Conservation (phyloP, 1,284 basidiomycete species). For the Gastroboletus turbinatus region DNA sequence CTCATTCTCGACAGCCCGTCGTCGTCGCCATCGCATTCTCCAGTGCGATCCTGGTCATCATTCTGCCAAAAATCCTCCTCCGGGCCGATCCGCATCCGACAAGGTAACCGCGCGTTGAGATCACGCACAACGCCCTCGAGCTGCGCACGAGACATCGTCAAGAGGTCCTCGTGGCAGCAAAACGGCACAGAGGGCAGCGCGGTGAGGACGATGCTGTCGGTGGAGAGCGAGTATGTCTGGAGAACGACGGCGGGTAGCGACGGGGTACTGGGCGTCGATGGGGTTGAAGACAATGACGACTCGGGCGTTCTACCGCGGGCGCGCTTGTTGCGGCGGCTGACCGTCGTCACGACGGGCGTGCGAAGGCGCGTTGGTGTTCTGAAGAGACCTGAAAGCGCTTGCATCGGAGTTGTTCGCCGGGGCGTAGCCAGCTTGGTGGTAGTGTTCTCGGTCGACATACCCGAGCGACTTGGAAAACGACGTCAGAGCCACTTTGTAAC, state of each 20-base stretch:
- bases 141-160: constrained; percentile 49
- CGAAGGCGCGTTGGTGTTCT: constrained; percentile 23
- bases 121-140: constrained; percentile 45
- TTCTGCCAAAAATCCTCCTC: constrained; percentile 19
- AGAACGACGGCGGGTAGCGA: constrained; percentile 39
- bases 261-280: constrained; percentile 5
- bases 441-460: constrained; percentile 14
- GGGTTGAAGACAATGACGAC: constrained; percentile 4
- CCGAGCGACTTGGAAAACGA: not conserved
- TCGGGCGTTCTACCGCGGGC: constrained; percentile 10
- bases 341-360: constrained; percentile 17
- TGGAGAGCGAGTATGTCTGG: constrained; percentile 49
- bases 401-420: constrained; percentile 15
- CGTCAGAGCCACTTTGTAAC: not conserved
- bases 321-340: constrained; percentile 24
- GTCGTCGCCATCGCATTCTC: constrained; percentile 1
- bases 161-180: constrained; percentile 61
- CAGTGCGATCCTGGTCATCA: not conserved
- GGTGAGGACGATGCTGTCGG: constrained; percentile 57
- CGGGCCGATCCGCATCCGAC: constrained; percentile 44
- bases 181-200: constrained; percentile 50
- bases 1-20: constrained; percentile 31
- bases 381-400: constrained; percentile 21
- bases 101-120: constrained; percentile 50
- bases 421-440: constrained; percentile 16